Conservation (phyloP, 306 rosid genomes). For the Dryas alaskensis region DNA sequence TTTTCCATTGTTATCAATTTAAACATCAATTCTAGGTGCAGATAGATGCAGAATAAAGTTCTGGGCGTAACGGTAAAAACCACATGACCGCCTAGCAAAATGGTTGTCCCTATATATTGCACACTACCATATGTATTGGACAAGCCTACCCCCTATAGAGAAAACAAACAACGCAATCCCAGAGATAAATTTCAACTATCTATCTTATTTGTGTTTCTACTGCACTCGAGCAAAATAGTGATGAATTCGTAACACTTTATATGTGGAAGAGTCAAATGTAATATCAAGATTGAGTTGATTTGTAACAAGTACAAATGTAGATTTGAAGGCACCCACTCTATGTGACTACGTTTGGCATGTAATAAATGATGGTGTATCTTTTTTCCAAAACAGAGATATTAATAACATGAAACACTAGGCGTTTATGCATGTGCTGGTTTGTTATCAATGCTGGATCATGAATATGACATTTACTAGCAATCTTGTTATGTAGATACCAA, state of each 20-base stretch:
- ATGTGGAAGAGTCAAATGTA: no score
- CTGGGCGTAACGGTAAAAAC: constrained; percentile 10
- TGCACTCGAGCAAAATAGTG: no score
- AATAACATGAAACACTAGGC: constrained; percentile 10
- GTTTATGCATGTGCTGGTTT: constrained; percentile 15
- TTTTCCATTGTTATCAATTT: constrained; percentile 9
- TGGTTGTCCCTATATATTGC: constrained; percentile 9
- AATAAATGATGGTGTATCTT: not conserved
- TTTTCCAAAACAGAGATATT: not conserved
- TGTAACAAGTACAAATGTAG: not conserved
- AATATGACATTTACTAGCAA: constrained; percentile 17
- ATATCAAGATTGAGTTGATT: no score
- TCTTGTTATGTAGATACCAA: constrained; percentile 8
- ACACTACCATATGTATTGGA: not conserved
- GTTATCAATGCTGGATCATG: constrained; percentile 18
- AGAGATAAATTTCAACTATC: not conserved
- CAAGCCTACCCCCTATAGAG: not conserved
- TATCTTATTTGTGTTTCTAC: no score
- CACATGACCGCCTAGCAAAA: constrained; percentile 5
- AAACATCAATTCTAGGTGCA: not conserved
- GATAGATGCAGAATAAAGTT: constrained; percentile 16
- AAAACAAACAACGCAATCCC: not conserved
- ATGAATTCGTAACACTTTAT: no score
- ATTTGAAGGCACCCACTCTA: not conserved
- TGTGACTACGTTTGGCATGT: not conserved